These are phyloP conservation scores for Camellia oleifera DNA, from an alignment of 179 eudicot genomes.

Conservation along the genomic window DNA sequence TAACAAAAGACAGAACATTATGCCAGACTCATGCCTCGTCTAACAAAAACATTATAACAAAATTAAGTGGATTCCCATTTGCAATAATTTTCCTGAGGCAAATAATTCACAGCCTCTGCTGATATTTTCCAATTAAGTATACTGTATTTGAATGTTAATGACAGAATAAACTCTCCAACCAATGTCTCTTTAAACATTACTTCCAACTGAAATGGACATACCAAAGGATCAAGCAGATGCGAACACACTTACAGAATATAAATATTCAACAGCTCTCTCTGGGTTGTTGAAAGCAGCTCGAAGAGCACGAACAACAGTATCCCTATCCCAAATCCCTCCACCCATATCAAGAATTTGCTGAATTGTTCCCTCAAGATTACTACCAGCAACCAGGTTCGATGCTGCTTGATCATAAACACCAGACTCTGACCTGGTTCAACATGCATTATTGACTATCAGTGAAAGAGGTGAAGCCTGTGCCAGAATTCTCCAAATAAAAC, in stretches of 20 bases:
- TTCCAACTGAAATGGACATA: neutral
- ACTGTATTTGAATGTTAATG: neutral
- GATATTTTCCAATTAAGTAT: neutral
- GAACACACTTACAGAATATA: constrained; percentile 64
- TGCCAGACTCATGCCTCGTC: neutral
- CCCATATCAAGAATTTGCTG: constrained; percentile 93
- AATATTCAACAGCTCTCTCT: constrained; percentile 89
- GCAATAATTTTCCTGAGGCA: neutral
- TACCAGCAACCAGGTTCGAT: constrained; percentile 69
- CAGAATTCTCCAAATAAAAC: neutral
- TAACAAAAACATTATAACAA: neutral
- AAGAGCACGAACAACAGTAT: constrained; percentile 78
- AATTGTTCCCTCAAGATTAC: constrained; percentile 61
- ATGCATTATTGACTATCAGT: neutral
- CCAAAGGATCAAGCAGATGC: neutral
- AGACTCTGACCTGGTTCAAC: constrained; percentile 46
- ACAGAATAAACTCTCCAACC: neutral
- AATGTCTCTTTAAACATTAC: neutral
- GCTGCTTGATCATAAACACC: constrained; percentile 61
- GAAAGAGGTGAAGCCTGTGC: too few species aligned
- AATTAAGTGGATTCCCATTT: neutral
- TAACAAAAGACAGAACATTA: neutral
- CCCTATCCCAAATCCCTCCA: constrained; percentile 94
- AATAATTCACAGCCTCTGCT: neutral
- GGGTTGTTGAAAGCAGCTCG: constrained; percentile 88